Evolutionary conservation across 2,329 filamentous ascomycete species (phyloP).

Genomic region (Aspergillus pseudotamarii): DNA sequence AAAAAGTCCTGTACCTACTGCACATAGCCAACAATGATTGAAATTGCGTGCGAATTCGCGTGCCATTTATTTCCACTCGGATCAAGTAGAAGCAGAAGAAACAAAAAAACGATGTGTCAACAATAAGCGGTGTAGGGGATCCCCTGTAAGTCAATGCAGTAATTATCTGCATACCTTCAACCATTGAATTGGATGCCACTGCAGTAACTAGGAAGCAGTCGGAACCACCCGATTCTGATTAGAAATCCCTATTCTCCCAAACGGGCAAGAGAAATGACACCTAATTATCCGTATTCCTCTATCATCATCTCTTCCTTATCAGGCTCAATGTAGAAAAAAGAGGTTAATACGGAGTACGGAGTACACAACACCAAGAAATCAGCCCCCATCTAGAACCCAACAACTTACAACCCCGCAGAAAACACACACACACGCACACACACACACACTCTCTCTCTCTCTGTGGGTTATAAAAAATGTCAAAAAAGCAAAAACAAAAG

Average conservation of each 20-base stretch:
- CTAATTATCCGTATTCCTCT: background rate
- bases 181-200: background rate
- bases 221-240: background rate
- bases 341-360: background rate
- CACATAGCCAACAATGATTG: background rate
- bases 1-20: background rate
- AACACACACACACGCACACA: too few species aligned
- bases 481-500: too few species aligned
- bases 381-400: too few species aligned
- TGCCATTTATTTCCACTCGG: background rate
- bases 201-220: background rate
- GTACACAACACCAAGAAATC: too few species aligned
- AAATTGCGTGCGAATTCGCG: background rate
- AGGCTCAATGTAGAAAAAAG: too few species aligned
- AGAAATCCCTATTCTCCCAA: background rate
- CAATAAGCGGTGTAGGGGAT: slow-evolving; percentile 23
- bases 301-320: background rate
- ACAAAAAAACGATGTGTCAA: slow-evolving; percentile 10
- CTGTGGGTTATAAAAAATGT: too few species aligned
- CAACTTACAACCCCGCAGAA: too few species aligned
- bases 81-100: background rate
- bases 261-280: background rate
- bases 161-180: slow-evolving; percentile 3
- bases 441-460: too few species aligned
- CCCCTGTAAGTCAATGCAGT: slow-evolving; percentile 16